A percentile compares a stretch with the other conserved stretches of the same genome.
Evolutionary conservation across 2,329 filamentous ascomycete species (phyloP).

Genomic region (Hypoxylon sp.): DNA sequence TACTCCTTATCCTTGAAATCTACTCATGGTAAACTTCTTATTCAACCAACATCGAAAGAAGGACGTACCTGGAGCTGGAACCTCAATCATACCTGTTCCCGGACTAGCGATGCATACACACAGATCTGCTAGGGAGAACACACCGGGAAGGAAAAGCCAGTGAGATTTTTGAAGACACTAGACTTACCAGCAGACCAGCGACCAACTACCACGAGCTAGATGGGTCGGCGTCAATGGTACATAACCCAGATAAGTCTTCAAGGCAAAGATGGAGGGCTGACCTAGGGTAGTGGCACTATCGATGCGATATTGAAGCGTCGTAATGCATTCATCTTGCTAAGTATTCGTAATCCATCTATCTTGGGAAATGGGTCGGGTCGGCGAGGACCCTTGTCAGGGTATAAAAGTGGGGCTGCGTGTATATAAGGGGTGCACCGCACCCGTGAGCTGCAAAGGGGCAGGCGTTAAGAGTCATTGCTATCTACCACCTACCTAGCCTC

Average conservation of each 20-base stretch:
- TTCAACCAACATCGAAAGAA: neutral
- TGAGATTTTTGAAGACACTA: constrained; percentile 75
- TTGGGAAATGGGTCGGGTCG: no score
- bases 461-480: no score
- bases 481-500: no score
- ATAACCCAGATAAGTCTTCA: neutral
- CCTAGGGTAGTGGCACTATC: constrained; percentile 48
- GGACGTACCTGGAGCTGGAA: neutral
- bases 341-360: no score
- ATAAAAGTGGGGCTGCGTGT: no score
- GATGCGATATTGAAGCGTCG: constrained; percentile 49
- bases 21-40: neutral
- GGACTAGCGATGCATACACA: neutral
- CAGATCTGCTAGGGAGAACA: neutral
- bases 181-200: constrained; percentile 83
- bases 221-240: neutral
- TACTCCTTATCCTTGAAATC: constrained; percentile 33
- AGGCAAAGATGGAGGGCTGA: neutral
- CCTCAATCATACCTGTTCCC: neutral
- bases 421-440: no score
- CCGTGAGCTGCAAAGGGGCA: no score
- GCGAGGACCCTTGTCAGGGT: no score
- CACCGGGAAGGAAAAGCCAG: constrained; percentile 49
- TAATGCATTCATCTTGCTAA: constrained; percentile 51
- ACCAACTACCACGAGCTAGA: constrained; percentile 79